These are phyloP conservation scores for Hamigera avellanea DNA, from an alignment of 495 filamentous ascomycete species.

Conservation along the genomic window DNA sequence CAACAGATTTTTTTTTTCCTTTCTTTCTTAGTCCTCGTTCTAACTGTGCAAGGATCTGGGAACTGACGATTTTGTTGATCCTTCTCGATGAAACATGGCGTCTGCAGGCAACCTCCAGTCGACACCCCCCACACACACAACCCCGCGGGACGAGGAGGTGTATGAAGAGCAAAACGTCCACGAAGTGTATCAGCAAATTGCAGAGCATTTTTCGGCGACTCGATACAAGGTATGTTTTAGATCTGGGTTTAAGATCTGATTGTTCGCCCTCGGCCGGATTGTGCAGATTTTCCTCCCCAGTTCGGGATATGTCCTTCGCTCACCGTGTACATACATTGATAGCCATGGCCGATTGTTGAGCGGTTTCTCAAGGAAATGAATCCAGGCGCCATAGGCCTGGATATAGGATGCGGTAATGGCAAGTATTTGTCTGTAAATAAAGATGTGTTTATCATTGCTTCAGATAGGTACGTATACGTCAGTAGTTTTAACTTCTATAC, in stretches of 20 bases:
- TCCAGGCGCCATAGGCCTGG: constrained; percentile 72
- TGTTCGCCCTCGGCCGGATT: no score
- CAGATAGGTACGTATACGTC: constrained; percentile 54
- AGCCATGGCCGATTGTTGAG: constrained; percentile 91
- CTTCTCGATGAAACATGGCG: no score
- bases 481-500: no score
- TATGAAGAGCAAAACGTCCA: constrained; percentile 89
- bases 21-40: no score
- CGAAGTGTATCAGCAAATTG: constrained; percentile 87
- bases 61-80: no score
- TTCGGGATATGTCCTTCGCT: no score
- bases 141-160: constrained; percentile 14
- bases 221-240: constrained; percentile 65
- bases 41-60: no score
- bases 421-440: constrained; percentile 82
- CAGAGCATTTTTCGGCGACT: constrained; percentile 86
- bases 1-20: no score
- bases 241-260: neutral
- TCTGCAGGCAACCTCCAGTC: no score
- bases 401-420: constrained; percentile 88
- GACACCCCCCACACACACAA: no score
- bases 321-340: neutral
- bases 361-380: constrained; percentile 57
- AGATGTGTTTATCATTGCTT: constrained; percentile 71
- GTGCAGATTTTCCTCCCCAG: no score